A percentile compares a stretch with the other conserved stretches of the same genome.
Evolutionary conservation across 108 stramenopile species (phyloP).

Genomic region (Chaetoceros tenuissimus): DNA sequence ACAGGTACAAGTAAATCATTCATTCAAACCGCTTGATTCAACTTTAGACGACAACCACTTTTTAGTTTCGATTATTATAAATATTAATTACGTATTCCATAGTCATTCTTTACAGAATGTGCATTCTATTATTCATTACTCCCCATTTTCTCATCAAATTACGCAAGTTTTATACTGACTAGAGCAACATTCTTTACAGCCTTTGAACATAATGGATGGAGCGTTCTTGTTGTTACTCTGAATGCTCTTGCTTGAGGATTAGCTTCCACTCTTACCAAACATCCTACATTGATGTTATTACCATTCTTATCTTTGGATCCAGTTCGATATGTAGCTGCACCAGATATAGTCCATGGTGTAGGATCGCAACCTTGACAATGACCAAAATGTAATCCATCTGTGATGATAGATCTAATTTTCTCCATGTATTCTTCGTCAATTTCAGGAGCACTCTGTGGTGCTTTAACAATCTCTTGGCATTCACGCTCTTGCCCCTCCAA

Average conservation of each 20-base stretch:
- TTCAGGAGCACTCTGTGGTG: conserved; percentile 57
- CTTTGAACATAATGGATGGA: conserved; percentile 84
- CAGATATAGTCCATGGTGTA: conserved; percentile 84
- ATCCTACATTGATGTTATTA: conserved; percentile 86
- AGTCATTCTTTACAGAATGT: too few species aligned
- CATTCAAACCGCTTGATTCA: too few species aligned
- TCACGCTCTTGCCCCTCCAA: conserved; percentile 84
- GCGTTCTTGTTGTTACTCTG: conserved; percentile 79
- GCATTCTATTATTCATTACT: too few species aligned
- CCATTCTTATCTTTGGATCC: conserved; percentile 83
- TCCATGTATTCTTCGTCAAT: conserved; percentile 85
- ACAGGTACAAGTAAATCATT: too few species aligned
- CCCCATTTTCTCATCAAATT: too few species aligned
- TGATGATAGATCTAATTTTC: conserved; percentile 67
- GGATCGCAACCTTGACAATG: conserved; percentile 78
- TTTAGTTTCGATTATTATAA: too few species aligned
- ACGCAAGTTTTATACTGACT: conserved; percentile 75
- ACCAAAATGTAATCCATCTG: conserved; percentile 82
- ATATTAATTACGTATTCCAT: too few species aligned
- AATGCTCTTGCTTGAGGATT: conserved; percentile 86
- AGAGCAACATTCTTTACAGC: conserved; percentile 86
- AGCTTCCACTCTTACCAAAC: conserved; percentile 82
- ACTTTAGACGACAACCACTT: too few species aligned
- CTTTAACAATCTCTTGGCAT: conserved; percentile 87
- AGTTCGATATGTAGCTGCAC: conserved; percentile 79